A percentile compares a stretch with the other conserved stretches of the same genome.
Evolutionary conservation across 1,284 basidiomycete species (phyloP).

Genomic region (Ceratobasidium sp.): DNA sequence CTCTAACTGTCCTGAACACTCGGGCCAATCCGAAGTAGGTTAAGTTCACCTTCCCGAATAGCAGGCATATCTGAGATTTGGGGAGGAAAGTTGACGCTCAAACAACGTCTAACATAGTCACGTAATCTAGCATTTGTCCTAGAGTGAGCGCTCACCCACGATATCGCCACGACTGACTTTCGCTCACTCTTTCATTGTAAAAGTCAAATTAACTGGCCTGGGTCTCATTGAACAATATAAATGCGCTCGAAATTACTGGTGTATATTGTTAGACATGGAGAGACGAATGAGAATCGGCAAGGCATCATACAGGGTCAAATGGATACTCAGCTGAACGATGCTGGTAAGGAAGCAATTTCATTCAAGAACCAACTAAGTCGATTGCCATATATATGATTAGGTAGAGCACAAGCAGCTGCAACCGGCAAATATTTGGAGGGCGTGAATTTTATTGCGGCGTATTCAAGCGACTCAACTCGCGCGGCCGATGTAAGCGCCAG

Average conservation of each 20-base stretch:
- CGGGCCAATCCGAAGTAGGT: no score
- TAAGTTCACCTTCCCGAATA: no score
- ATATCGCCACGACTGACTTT: no score
- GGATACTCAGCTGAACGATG: conserved; percentile 49
- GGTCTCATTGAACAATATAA: not conserved
- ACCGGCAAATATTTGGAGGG: conserved; percentile 37
- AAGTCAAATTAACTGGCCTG: not conserved
- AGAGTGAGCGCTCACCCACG: no score
- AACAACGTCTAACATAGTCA: no score
- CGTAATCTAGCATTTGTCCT: no score
- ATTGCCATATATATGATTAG: not conserved
- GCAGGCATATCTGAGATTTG: no score
- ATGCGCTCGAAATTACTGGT: conserved; percentile 20
- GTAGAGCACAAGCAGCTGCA: conserved; percentile 45
- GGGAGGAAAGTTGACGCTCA: no score
- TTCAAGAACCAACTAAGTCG: not conserved
- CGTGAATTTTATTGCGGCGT: conserved; percentile 43
- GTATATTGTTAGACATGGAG: conserved; percentile 49
- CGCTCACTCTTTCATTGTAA: no score
- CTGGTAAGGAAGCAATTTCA: conserved; percentile 19
- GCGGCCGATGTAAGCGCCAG: conserved; percentile 43
- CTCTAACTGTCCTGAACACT: no score
- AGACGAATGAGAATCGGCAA: conserved; percentile 48
- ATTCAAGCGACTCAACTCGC: conserved; percentile 46
- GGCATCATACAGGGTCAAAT: conserved; percentile 51